Evolutionary conservation across 148 eudicot species (phyloP).

Genomic region (Cornus florida): DNA sequence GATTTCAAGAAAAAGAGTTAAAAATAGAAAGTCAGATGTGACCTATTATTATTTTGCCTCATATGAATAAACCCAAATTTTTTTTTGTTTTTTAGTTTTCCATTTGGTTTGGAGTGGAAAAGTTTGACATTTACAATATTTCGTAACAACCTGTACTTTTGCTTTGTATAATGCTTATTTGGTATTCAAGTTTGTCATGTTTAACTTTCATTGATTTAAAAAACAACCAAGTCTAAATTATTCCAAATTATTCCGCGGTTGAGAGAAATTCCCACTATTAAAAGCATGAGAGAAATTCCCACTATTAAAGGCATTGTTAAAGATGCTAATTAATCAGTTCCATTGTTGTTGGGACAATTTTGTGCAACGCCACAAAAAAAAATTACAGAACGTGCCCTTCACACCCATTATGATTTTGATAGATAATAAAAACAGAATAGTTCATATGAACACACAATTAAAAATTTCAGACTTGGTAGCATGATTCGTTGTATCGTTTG

Average conservation of each 20-base stretch:
- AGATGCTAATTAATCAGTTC: not conserved
- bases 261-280: too few relatives aligned
- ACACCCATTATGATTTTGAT: not conserved
- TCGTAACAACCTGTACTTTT: not conserved
- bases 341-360: slow-evolving; percentile 2
- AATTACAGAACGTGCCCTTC: not conserved
- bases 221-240: not conserved
- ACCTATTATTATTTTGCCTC: too few relatives aligned
- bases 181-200: not conserved
- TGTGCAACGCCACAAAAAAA: not conserved
- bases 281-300: not conserved
- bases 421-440: not conserved
- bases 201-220: not conserved
- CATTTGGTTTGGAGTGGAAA: too few relatives aligned
- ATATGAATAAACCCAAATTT: too few relatives aligned
- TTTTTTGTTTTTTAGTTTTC: too few relatives aligned
- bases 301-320: not conserved
- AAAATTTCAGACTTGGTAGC: not conserved
- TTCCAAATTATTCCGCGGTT: too few relatives aligned
- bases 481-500: too few relatives aligned
- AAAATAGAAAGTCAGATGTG: too few relatives aligned
- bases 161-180: not conserved
- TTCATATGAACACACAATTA: not conserved
- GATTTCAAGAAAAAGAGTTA: too few relatives aligned
- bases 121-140: too few relatives aligned